Evolutionary conservation across 2,329 filamentous ascomycete genomes (phyloP), one percentile per base, ranked within the genome.

Genomic region (Lasiodiplodia sp.): DNA sequence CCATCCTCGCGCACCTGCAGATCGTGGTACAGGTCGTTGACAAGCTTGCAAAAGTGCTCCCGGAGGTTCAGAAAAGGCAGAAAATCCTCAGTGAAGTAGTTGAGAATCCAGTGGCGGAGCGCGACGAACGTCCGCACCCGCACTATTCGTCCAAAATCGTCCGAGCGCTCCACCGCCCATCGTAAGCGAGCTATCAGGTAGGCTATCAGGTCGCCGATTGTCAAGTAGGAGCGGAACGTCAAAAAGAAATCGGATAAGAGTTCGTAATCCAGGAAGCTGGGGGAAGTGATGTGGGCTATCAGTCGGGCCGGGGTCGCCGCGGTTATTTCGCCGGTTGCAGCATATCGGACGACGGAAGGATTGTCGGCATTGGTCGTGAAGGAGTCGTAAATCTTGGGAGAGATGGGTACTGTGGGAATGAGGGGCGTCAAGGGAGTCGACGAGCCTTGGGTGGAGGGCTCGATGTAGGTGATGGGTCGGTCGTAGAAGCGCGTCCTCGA

Each of bases 31-130:
- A 91, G 77, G 28, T 78, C 77, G 77, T 98, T 97, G 69, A 97
- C 85, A 10, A 94, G 85, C 38, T 89, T 85, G 80, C 95, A 97
- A 76, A 97, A 97, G 18, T 88, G 87, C 5, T 87, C 83, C 10
- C 95, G 90, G 38, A 98, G 84, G 55, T 87, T 83, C 75, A 91
- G 90, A 76, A 94, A 89, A 28, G 91, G 81, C 51, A 96, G 88
- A 77, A 97, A 99, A 77, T 99, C 96, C 76, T 99, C 96, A 67
- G 92, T 87, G 73, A 98, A 99, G 79, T 99, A 99, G 79, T 99
- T 99, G 71, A 99, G 82, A 68, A 98, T 94, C 96, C 96, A 99
- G 79, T 99, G 96, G 68, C 96, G 90, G 55, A 98, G 86, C 8
- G 96, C 96, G 31, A 97, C 96, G 82, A 98, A 99, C 0, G 94